Conservation (phyloP, 352 stramenopile species). For the Globisporangium nodosum region DNA sequence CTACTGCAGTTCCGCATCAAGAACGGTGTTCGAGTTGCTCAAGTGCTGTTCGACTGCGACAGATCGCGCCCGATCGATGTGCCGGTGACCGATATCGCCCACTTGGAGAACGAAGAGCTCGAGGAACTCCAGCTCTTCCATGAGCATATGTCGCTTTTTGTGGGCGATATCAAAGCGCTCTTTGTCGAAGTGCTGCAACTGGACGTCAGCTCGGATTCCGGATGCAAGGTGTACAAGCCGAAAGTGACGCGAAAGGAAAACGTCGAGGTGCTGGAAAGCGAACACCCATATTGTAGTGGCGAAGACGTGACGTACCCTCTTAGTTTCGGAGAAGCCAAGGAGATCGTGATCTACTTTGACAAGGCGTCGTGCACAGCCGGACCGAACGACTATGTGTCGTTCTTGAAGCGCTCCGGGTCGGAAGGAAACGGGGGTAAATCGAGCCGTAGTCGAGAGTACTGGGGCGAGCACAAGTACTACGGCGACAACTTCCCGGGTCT, state of each 20-base stretch:
- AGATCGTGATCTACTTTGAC: slow-evolving; percentile 85
- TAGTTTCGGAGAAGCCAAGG: slow-evolving; percentile 51
- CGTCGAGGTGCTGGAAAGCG: slow-evolving; percentile 69
- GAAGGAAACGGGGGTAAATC: slow-evolving; percentile 10
- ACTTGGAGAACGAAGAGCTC: slow-evolving; percentile 39
- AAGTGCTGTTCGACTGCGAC: slow-evolving; percentile 70
- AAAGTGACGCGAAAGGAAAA: slow-evolving; percentile 60
- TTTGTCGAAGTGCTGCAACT: slow-evolving; percentile 26
- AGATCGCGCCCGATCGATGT: slow-evolving; percentile 44
- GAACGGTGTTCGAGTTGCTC: slow-evolving; percentile 30
- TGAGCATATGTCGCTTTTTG: slow-evolving; percentile 21
- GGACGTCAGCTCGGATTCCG: not conserved
- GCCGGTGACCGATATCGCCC: slow-evolving; percentile 37
- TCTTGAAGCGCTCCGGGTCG: slow-evolving; percentile 40
- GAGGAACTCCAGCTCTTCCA: slow-evolving; percentile 33
- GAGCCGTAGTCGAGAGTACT: slow-evolving; percentile 26
- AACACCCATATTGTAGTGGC: slow-evolving; percentile 62
- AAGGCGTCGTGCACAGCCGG: slow-evolving; percentile 55
- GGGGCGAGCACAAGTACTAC: slow-evolving; percentile 73
- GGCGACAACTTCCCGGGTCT: slow-evolving; percentile 66
- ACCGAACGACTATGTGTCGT: slow-evolving; percentile 79
- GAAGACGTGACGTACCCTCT: slow-evolving; percentile 62
- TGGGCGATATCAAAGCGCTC: slow-evolving; percentile 19
- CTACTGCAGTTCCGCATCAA: slow-evolving; percentile 47
- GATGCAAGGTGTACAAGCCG: slow-evolving; percentile 24